phyloP scores from a whole-genome alignment of 2,329 filamentous ascomycete species.

The Aspergillus uvarum region DNA sequence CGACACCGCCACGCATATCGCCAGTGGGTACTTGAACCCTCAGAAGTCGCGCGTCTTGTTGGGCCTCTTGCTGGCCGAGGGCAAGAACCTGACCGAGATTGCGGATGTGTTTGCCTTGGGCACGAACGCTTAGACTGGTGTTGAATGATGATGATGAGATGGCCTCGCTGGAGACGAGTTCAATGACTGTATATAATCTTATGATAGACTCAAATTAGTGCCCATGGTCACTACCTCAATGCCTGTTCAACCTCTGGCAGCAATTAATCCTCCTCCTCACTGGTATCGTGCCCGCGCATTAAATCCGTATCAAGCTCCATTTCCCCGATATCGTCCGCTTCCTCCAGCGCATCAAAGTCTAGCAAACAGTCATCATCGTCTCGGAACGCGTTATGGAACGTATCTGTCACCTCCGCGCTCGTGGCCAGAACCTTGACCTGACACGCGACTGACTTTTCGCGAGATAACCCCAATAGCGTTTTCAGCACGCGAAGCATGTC shows the following conservation, averaged over 20 bases:
- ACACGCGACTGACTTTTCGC: neutral
- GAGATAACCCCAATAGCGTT: neutral
- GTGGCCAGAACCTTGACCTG: neutral
- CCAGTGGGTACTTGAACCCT: conserved; percentile 24
- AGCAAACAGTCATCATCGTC: neutral
- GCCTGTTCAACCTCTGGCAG: neutral
- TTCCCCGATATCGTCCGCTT: neutral
- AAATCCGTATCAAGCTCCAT: neutral
- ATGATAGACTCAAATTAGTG: neutral
- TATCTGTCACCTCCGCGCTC: neutral
- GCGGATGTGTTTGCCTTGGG: conserved; percentile 11
- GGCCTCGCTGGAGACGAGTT: too few relatives aligned
- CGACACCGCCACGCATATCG: conserved; percentile 23
- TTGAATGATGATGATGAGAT: neutral
- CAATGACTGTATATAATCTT: neutral
- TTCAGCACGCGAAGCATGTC: neutral
- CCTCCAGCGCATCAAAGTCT: neutral
- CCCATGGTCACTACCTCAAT: too few relatives aligned
- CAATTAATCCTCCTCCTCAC: neutral
- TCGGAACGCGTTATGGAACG: neutral
- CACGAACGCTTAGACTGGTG: neutral
- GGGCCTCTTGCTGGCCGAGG: conserved; percentile 19
- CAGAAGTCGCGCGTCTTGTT: conserved; percentile 19
- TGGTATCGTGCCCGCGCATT: neutral
- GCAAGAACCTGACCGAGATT: conserved; percentile 14